phyloP scores from a whole-genome alignment of 768 basidiomycete species.

The Lyophyllum atratum region DNA sequence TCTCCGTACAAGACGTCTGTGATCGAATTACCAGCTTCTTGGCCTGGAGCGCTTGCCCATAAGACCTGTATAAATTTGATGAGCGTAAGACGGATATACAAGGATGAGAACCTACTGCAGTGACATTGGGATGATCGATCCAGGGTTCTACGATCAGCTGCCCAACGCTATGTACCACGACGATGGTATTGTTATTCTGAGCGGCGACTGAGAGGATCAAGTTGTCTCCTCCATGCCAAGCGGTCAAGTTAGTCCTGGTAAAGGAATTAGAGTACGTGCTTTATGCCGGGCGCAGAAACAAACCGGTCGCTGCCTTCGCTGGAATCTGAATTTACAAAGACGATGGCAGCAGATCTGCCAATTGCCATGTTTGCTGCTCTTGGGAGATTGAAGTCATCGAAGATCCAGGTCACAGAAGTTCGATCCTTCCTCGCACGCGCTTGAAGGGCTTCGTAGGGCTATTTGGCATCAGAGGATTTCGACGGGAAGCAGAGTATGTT shows the following conservation, averaged over 20 bases:
- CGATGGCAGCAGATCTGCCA: slow-evolving; percentile 65
- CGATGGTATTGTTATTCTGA: slow-evolving; percentile 70
- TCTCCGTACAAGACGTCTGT: slow-evolving; percentile 71
- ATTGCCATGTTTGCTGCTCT: slow-evolving; percentile 49
- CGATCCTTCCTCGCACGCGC: slow-evolving; percentile 62
- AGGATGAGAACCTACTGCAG: slow-evolving; percentile 9
- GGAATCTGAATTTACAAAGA: slow-evolving; percentile 82
- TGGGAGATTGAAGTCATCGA: slow-evolving; percentile 67
- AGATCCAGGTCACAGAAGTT: slow-evolving; percentile 65
- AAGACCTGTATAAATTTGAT: slow-evolving; percentile 38
- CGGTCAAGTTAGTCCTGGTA: slow-evolving; percentile 50
- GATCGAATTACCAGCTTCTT: slow-evolving; percentile 70
- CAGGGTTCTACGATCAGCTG: slow-evolving; percentile 55
- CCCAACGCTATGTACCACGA: slow-evolving; percentile 65
- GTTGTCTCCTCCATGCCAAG: slow-evolving; percentile 73
- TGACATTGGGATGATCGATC: slow-evolving; percentile 50
- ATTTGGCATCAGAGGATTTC: not conserved
- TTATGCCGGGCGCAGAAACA: not conserved
- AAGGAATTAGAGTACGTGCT: not conserved
- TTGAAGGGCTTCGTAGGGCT: slow-evolving; percentile 85
- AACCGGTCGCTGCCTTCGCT: slow-evolving; percentile 65
- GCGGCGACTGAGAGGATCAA: slow-evolving; percentile 70
- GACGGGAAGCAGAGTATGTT: not conserved
- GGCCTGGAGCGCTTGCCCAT: slow-evolving; percentile 68
- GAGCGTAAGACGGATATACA: slow-evolving; percentile 7